Conservation (phyloP, 768 basidiomycete genomes). For the Suillus placidus region DNA sequence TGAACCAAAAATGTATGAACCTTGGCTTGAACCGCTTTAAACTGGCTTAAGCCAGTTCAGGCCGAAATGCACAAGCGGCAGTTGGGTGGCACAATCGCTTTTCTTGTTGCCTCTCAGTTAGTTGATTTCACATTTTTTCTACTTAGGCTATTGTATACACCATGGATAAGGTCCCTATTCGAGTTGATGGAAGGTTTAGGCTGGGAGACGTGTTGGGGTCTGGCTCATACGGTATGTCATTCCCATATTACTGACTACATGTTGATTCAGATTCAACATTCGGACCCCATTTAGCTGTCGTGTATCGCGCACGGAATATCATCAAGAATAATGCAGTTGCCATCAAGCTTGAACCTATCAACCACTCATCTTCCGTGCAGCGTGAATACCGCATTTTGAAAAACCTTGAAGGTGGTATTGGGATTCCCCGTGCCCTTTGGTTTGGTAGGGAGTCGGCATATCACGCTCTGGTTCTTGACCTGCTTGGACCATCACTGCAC, state of each 20-base stretch:
- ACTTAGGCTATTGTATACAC: not conserved
- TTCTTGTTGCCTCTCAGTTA: too few relatives aligned
- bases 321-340: not conserved
- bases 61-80: too few relatives aligned
- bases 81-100: too few relatives aligned
- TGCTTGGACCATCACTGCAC: not conserved
- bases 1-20: too few relatives aligned
- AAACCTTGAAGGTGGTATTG: not conserved
- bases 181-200: not conserved
- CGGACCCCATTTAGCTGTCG: not conserved
- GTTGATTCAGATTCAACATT: too few relatives aligned
- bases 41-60: too few relatives aligned
- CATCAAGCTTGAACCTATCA: too few relatives aligned
- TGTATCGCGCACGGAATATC: not conserved
- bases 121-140: not conserved
- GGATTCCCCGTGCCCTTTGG: not conserved
- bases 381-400: too few relatives aligned
- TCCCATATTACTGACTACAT: not conserved
- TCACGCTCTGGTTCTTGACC: not conserved
- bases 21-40: too few relatives aligned
- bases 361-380: too few relatives aligned
- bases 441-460: not conserved
- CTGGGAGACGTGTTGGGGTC: not conserved
- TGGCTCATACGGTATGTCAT: not conserved
- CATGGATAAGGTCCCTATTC: not conserved